phyloP scores from a whole-genome alignment of 2,329 filamentous ascomycete species.

The Ceratocystis smalleyi region DNA sequence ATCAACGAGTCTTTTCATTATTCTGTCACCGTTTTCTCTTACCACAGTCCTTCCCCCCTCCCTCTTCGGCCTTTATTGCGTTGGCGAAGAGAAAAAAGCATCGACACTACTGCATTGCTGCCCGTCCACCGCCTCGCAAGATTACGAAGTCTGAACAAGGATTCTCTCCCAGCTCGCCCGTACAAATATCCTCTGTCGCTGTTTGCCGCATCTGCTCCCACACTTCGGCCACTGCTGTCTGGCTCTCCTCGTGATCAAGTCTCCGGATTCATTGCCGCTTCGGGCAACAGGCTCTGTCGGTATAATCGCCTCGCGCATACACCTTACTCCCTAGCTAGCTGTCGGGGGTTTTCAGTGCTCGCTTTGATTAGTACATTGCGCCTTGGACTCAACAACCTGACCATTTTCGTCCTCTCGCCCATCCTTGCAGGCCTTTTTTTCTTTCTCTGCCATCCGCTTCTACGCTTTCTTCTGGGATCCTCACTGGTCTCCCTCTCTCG shows the following conservation, averaged over 20 bases:
- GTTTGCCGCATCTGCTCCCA: neutral
- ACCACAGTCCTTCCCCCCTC: neutral
- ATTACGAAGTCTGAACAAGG: neutral
- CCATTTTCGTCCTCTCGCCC: neutral
- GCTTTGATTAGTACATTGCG: neutral
- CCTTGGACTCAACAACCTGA: neutral
- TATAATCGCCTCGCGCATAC: neutral
- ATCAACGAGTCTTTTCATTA: neutral
- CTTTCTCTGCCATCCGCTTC: neutral
- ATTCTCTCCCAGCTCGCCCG: neutral
- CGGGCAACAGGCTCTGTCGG: neutral
- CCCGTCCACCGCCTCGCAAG: neutral
- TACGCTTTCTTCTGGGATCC: neutral
- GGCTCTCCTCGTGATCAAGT: neutral
- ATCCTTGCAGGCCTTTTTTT: neutral
- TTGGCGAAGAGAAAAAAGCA: neutral
- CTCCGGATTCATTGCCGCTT: constrained; percentile 1
- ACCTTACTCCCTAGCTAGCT: neutral
- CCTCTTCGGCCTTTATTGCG: neutral
- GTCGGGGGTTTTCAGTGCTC: neutral
- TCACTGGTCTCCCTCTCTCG: neutral
- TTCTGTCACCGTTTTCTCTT: neutral
- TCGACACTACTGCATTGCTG: constrained; percentile 1
- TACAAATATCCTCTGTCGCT: neutral
- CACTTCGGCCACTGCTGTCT: neutral